Evolutionary conservation across 371 early-diverging fungal species (phyloP).

Genomic region (Batrachochytrium dendrobatidis): DNA sequence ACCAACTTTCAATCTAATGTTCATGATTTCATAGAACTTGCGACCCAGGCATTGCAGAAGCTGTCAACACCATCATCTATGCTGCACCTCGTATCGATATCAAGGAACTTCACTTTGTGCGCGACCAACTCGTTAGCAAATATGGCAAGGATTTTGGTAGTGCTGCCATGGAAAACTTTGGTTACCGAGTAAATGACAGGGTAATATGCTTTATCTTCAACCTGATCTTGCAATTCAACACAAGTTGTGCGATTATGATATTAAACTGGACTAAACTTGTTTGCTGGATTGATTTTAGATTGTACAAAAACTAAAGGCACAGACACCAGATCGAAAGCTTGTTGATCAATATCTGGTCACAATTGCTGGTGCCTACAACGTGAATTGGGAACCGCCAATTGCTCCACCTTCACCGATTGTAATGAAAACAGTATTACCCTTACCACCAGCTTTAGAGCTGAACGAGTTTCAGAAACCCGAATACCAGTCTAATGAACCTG

Average conservation of each 20-base stretch:
- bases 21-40: slow-evolving; percentile 45
- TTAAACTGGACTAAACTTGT: too few relatives aligned
- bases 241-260: too few relatives aligned
- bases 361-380: slow-evolving; percentile 75
- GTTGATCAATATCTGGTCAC: slow-evolving; percentile 82
- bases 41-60: slow-evolving; percentile 76
- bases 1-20: background rate
- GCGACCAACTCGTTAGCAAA: slow-evolving; percentile 73
- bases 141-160: slow-evolving; percentile 77
- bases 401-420: background rate
- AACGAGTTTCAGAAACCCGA: too few relatives aligned
- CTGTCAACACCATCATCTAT: slow-evolving; percentile 83
- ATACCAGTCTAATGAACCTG: too few relatives aligned
- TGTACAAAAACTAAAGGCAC: slow-evolving; percentile 65
- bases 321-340: slow-evolving; percentile 69
- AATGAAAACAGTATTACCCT: background rate
- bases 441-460: too few relatives aligned
- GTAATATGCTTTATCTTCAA: slow-evolving; percentile 35
- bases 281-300: slow-evolving; percentile 50
- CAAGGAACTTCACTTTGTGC: slow-evolving; percentile 53
- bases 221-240: too few relatives aligned
- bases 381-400: slow-evolving; percentile 49
- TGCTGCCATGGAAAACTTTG: slow-evolving; percentile 66
- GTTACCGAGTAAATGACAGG: slow-evolving; percentile 66
- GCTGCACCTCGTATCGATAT: slow-evolving; percentile 80